Base-by-base conservation (phyloP, 257 asterid species). In the Rehmannia glutinosa region DNA sequence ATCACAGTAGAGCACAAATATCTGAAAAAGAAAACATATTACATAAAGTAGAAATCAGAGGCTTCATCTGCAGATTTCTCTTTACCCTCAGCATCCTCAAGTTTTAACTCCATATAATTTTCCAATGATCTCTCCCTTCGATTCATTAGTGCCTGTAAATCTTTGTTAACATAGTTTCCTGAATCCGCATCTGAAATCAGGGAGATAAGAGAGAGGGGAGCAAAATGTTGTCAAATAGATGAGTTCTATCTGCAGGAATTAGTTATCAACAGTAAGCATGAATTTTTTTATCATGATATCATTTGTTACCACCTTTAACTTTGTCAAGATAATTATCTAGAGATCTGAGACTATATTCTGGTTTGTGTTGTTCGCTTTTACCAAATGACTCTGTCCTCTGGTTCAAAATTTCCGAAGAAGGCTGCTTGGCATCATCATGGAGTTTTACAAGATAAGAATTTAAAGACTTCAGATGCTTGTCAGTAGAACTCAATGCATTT, bases 21-120 rank as follows among this genome's bases (percentile, higher is more conserved):
- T 6, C 8, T 54, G 19, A 46, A 62, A 45, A 39, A 30, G 53
- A 58, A 15, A 35, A 35, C 17, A 57, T 53, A 68, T 87, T 85
- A 90, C 97, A 84, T 84, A 52, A 88, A 56, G 77, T 87, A 83
- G 51, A 87, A 84, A 78, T 85, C 78, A 10, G 90, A 81, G 62
- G 85, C 85, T 42, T 80, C 70, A 1, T 82, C 75, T 11, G 79
- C 77, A 71, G 78, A 75, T 64, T 65, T 69, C 41, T 36, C 74
- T 46, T 32, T 69, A 45, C 46, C 32, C 62, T 42, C 71, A 43
- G 23, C 57, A 23, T 72, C 68, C 35, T 69, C 78, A n/a, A 55
- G 62, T 62, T 69, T 78, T 49, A 78, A 66, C 75, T 80, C 77
- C 78, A 69, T 45, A 64, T 45, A 67, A 50, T 62, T 76, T 32